These are phyloP conservation scores for Crepidotus variabilis DNA, from an alignment of 768 basidiomycete genomes.

Conservation along the genomic window DNA sequence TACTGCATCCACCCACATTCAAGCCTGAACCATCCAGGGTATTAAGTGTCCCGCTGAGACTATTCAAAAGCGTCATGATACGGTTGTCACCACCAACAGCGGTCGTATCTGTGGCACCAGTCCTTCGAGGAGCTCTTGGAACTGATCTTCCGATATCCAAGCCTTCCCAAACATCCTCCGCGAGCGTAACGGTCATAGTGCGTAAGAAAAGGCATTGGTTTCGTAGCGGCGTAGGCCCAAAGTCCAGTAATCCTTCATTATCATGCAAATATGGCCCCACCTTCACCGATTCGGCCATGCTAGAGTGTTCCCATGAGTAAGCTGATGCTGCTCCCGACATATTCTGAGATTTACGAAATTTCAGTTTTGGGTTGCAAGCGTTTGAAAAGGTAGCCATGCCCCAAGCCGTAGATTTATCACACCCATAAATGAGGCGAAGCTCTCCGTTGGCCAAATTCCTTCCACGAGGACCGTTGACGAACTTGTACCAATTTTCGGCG, in stretches of 20 bases:
- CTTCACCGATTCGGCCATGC: not conserved
- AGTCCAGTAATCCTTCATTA: not conserved
- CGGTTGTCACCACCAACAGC: no score
- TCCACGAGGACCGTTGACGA: not conserved
- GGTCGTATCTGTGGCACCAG: not conserved
- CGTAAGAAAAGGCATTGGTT: not conserved
- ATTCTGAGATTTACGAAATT: not conserved
- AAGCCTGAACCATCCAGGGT: not conserved
- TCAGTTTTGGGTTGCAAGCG: not conserved
- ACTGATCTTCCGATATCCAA: not conserved
- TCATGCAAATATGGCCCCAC: not conserved
- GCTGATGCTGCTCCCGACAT: not conserved
- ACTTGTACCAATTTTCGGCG: not conserved
- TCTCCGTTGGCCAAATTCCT: conserved; percentile 1
- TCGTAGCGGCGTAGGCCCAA: not conserved
- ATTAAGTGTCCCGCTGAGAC: no score
- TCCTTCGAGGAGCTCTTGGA: not conserved
- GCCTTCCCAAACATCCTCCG: not conserved
- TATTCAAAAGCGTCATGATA: no score
- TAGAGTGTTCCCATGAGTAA: not conserved
- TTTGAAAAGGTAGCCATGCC: not conserved
- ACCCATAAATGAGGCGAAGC: not conserved
- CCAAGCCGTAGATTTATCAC: conserved; percentile 2
- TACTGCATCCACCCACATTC: not conserved
- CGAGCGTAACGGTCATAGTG: not conserved